These are phyloP conservation scores for Chaetomiaceae sp. DNA, from an alignment of 2,329 filamentous ascomycete species.

Conservation along the genomic window DNA sequence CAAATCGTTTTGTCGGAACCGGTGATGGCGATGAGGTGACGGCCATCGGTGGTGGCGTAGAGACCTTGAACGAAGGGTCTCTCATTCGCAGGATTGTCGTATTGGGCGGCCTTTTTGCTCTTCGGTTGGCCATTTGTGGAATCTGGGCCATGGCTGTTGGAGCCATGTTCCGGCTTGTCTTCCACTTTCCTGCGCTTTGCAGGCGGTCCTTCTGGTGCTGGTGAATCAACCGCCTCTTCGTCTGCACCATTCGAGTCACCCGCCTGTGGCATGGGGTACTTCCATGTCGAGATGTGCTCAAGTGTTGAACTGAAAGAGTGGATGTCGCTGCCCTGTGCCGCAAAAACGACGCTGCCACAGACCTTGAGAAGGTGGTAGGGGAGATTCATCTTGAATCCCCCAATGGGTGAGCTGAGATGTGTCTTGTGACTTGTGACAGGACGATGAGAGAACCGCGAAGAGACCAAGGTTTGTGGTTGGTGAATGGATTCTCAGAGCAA, in stretches of 20 bases:
- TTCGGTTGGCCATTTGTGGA: constrained; percentile 33
- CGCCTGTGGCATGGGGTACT: constrained; percentile 37
- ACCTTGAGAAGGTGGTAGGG: constrained; percentile 62
- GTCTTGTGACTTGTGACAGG: not conserved
- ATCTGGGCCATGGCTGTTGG: constrained; percentile 22
- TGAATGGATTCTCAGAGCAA: not conserved
- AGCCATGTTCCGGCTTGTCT: constrained; percentile 11
- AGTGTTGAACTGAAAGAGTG: constrained; percentile 60
- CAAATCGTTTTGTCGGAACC: constrained; percentile 89
- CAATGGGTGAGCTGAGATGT: not conserved
- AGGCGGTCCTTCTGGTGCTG: constrained; percentile 29
- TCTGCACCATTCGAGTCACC: constrained; percentile 33
- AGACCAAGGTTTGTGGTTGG: not conserved
- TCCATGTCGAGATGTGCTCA: constrained; percentile 61
- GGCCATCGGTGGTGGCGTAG: constrained; percentile 57
- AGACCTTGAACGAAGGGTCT: constrained; percentile 66
- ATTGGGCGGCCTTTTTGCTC: constrained; percentile 34
- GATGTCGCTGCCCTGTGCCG: constrained; percentile 68
- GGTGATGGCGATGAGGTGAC: constrained; percentile 72
- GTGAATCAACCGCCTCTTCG: constrained; percentile 21
- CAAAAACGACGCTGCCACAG: constrained; percentile 60
- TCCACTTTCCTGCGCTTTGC: constrained; percentile 30
- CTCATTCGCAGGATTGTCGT: constrained; percentile 41
- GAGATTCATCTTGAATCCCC: constrained; percentile 36
- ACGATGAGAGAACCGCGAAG: not conserved